Percentiles rank a stretch among this genome's conserved stretches.
These are phyloP conservation scores for Monilinia aucupariae DNA, from an alignment of 2,329 filamentous ascomycete species.

Conservation along the genomic window DNA sequence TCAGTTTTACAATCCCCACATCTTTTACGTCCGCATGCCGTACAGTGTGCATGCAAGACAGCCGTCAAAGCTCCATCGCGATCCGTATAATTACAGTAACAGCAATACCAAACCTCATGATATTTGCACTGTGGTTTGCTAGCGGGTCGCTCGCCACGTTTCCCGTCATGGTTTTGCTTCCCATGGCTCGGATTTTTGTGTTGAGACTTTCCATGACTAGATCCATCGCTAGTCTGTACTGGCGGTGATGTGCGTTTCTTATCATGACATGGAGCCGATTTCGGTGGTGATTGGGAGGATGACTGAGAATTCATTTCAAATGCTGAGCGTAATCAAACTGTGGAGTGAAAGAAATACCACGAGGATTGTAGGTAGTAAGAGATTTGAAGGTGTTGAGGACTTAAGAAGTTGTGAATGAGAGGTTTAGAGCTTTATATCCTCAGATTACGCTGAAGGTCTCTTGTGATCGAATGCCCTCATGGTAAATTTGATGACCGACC, in stretches of 20 bases:
- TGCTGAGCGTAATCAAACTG: background rate
- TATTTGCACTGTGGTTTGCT: background rate
- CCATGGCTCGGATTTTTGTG: background rate
- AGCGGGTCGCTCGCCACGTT: background rate
- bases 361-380: background rate
- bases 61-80: background rate
- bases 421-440: background rate
- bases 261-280: background rate
- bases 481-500: background rate
- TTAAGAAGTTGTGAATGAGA: background rate
- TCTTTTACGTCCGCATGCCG: background rate
- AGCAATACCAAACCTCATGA: conserved; percentile 10
- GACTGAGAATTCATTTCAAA: background rate
- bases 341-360: background rate
- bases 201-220: background rate
- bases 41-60: background rate
- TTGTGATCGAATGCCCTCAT: background rate
- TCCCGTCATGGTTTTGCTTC: background rate
- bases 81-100: background rate
- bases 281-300: background rate
- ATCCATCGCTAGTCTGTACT: background rate
- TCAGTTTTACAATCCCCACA: background rate
- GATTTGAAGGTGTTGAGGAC: background rate
- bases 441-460: background rate
- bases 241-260: background rate